These are phyloP conservation scores for Apiotrichum gracile DNA, from an alignment of 1,284 basidiomycete genomes.

Conservation along the genomic window DNA sequence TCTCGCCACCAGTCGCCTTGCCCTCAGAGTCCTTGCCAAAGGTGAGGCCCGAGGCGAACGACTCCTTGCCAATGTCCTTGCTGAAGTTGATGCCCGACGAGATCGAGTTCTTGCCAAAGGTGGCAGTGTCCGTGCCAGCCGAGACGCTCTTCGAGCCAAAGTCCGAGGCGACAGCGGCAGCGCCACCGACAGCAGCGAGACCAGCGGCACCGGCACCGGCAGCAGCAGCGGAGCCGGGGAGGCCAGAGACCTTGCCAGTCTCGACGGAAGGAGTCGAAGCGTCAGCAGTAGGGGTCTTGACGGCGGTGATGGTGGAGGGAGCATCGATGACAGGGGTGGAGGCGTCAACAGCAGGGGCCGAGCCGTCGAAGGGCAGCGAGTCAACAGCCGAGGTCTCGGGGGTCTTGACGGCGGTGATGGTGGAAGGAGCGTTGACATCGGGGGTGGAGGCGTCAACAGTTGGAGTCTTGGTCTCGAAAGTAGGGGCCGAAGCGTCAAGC, in stretches of 20 bases:
- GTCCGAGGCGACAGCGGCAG: not conserved
- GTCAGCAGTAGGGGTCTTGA: not conserved
- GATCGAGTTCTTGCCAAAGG: conserved; percentile 1
- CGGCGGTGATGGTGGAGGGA: not conserved
- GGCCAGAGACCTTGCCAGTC: not conserved
- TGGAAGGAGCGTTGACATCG: not conserved
- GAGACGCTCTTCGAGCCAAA: too few species aligned
- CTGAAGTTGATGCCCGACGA: not conserved
- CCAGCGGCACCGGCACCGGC: not conserved
- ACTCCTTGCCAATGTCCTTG: conserved; percentile 2
- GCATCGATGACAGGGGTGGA: not conserved
- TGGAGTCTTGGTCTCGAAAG: not conserved
- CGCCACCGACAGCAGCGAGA: not conserved
- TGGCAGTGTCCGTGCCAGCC: not conserved
- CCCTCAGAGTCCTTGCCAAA: not conserved
- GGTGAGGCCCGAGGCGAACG: not conserved
- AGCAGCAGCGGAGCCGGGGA: not conserved
- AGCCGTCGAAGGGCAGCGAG: too few species aligned
- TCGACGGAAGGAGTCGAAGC: not conserved
- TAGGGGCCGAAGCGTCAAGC: not conserved
- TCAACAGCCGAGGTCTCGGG: not conserved
- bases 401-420: not conserved
- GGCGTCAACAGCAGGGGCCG: not conserved
- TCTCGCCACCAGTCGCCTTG: not conserved
- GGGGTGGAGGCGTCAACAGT: not conserved